Evolutionary conservation across 1,139 yeast genomes (phyloP), one percentile per base, ranked within the genome.

Genomic region (Kodamaea derodonti): DNA sequence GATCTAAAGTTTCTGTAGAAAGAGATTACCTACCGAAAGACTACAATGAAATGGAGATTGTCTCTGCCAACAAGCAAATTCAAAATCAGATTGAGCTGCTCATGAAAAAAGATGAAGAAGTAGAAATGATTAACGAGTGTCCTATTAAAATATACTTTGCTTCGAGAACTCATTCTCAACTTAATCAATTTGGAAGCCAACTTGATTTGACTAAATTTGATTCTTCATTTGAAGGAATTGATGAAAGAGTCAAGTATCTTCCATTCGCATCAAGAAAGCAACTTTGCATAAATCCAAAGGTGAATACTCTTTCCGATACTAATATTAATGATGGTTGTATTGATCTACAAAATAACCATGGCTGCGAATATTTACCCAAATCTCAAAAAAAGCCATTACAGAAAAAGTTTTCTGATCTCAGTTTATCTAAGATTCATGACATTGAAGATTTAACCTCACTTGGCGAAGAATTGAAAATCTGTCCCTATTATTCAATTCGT

Each of bases 111-210:
- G 57, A 68, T 1, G 65, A 69, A 16, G 46, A 46, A 4, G 35
- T 42, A 3, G 50, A 46, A 4, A 35, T 39, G 18, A 40, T 52
- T 2, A 56, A 59, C 26, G 57, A 60, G 17, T 72, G 74, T 30
- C 72, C 75, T 1, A 50, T 68, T 0, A 78, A 78, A 46, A 60
- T 67, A 0, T 75, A 62, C 45, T 88, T 80, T 51, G 72, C 95
- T 0, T 87, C 97, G 1, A 65, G 98, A 55, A 90, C 98, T 0
- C 97, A 90, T 51, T 86, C 97, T 0, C 98, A 90, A 52, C 62
- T 90, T 36, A 71, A 71, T 32, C 98, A 90, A 50, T 85, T 90
- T 52, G 77, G 90, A 0, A 75, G 78, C 15, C 97, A 92, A 47
- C 59, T 90, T 32, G 58, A 68, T 26, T 52, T 84, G 24, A 78